A percentile compares a stretch with the other conserved stretches of the same genome.
phyloP scores from a whole-genome alignment of 2,329 filamentous ascomycete species.

The Epichloe hybrida region DNA sequence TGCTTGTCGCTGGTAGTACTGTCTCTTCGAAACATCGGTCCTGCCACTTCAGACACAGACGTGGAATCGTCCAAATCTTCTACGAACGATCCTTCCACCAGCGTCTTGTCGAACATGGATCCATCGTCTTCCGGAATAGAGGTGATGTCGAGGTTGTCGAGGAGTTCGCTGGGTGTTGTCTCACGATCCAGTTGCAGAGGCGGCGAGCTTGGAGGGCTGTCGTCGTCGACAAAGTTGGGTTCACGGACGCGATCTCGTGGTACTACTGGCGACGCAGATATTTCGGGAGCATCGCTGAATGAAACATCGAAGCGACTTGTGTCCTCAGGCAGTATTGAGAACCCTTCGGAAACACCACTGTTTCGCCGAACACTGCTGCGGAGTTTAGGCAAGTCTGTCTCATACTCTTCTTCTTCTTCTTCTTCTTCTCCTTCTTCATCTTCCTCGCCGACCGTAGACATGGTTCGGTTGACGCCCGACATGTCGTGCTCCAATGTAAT shows the following conservation, averaged over 20 bases:
- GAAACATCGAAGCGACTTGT: conserved; percentile 25
- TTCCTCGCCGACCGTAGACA: conserved; percentile 8
- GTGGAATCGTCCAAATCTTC: conserved; percentile 33
- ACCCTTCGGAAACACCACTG: conserved; percentile 24
- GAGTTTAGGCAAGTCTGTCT: conserved; percentile 23
- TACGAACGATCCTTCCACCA: conserved; percentile 29
- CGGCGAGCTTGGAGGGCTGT: conserved; percentile 37
- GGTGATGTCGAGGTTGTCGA: conserved; percentile 31
- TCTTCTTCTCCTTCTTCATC: conserved; percentile 1
- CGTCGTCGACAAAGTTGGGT: conserved; percentile 22
- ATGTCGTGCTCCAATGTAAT: conserved; percentile 5
- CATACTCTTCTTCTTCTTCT: conserved; percentile 13
- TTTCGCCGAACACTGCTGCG: conserved; percentile 16
- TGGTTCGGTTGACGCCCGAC: conserved; percentile 7
- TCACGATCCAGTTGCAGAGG: conserved; percentile 15
- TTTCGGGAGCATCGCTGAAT: conserved; percentile 29
- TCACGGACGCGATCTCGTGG: conserved; percentile 17
- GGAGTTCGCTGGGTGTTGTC: conserved; percentile 26
- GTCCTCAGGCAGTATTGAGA: conserved; percentile 23
- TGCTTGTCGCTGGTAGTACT: conserved; percentile 45
- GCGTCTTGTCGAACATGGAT: conserved; percentile 23
- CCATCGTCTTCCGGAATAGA: conserved; percentile 28
- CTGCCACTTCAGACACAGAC: conserved; percentile 17
- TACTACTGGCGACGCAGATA: conserved; percentile 28
- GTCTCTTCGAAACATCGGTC: conserved; percentile 15